Evolutionary conservation across 2,329 filamentous ascomycete genomes (phyloP), one percentile per base, ranked within the genome.

Genomic region (Diaporthe aspalathi): DNA sequence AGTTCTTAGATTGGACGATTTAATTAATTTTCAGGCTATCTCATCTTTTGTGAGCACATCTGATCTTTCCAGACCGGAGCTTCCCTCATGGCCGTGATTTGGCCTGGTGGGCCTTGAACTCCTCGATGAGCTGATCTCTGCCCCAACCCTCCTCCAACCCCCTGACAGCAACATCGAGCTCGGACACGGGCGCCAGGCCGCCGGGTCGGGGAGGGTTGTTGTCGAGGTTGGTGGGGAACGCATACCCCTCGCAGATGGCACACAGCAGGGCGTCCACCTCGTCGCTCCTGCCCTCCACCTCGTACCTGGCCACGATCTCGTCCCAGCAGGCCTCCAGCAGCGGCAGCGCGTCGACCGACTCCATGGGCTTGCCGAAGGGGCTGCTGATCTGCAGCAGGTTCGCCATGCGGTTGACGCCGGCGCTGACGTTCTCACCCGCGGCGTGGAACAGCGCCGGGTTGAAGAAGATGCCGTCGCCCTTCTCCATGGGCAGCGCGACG

Each of bases 361-460:
- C 90, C 89, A 92, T 92, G 0, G 89, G 82, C 76, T 90, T 90
- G 0, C 89, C 89, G 75, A 91, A 89, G 0, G 89, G 88, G 72
- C 85, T 87, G 73, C 87, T 90, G 38, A 91, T 83, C 78, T 92
- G 90, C 45, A 91, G 74, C 12, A 92, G 78, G 76, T 91, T 91
- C n/a, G 88, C 89, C 38, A 84, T 85, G 1, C 90, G 84, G 29
- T 87, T 78, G 32, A 90, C 81, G 11, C 77, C 76, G 1, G 81
- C 83, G 8, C 81, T 82, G 20, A 78, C 75, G 75, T 91, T 92
- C 73, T 85, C 84, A 0, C 90, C 90, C 0, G 90, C 90, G 1
- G 89, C 89, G 76, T 92, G 89, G 73, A 90, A 88, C 0, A 91
- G 79, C 1, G 87, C 89, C 0, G 89, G 89, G 70, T 89, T 90